phyloP scores from a whole-genome alignment of 2,329 filamentous ascomycete species.

The Fusarium continuum region DNA sequence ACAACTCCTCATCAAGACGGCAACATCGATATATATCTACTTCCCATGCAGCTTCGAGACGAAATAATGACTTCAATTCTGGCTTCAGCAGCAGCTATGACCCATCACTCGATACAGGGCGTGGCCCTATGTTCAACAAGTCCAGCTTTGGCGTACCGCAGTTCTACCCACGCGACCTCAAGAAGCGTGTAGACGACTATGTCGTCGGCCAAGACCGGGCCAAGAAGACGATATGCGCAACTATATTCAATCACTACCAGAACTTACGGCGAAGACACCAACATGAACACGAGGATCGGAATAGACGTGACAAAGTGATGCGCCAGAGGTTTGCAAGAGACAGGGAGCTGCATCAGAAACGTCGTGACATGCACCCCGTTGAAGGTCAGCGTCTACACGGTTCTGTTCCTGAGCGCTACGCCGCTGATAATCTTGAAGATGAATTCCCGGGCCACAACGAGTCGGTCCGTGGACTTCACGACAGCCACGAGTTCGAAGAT shows the following conservation, averaged over 20 bases:
- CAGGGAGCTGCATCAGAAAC: slow-evolving; percentile 63
- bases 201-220: slow-evolving; percentile 95
- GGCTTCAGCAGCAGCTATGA: slow-evolving; percentile 70
- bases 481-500: slow-evolving; percentile 45
- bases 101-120: slow-evolving; percentile 60
- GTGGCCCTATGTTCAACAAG: slow-evolving; percentile 69
- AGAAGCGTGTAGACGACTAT: slow-evolving; percentile 92
- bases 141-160: slow-evolving; percentile 66
- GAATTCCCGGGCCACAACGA: slow-evolving; percentile 64
- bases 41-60: slow-evolving; percentile 47
- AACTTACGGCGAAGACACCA: slow-evolving; percentile 80
- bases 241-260: slow-evolving; percentile 97
- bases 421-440: slow-evolving; percentile 57
- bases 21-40: slow-evolving; percentile 42
- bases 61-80: slow-evolving; percentile 62
- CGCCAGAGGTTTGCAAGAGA: slow-evolving; percentile 78
- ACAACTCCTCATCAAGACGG: slow-evolving; percentile 7
- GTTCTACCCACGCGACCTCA: slow-evolving; percentile 75
- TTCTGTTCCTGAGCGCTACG: slow-evolving; percentile 42
- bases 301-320: slow-evolving; percentile 69
- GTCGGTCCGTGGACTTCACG: slow-evolving; percentile 54
- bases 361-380: slow-evolving; percentile 73
- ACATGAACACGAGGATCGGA: slow-evolving; percentile 73
- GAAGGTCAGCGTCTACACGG: slow-evolving; percentile 69
- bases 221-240: slow-evolving; percentile 91